These are phyloP conservation scores for Umbelopsis sp. DNA, from an alignment of 371 early-diverging fungal genomes.

Conservation along the genomic window DNA sequence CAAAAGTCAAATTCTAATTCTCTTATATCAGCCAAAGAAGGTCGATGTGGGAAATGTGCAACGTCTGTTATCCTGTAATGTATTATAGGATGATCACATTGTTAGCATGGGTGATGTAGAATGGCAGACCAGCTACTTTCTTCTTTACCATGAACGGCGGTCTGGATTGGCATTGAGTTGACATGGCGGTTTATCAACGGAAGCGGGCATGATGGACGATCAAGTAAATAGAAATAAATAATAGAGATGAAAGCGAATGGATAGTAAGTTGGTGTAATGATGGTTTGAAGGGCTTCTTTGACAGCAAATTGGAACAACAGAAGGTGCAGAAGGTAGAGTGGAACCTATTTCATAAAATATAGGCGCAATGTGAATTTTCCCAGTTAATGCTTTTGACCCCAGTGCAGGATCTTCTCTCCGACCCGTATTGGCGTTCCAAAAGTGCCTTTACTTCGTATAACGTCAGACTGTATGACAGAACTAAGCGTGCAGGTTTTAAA, in stretches of 20 bases:
- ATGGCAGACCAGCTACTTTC: not conserved
- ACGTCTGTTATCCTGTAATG: not conserved
- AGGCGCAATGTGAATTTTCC: too few species aligned
- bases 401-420: too few species aligned
- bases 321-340: not conserved
- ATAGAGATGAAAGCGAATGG: not conserved
- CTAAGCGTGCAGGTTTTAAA: too few species aligned
- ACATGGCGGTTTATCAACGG: not conserved
- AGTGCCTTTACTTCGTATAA: too few species aligned
- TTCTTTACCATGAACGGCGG: conserved; percentile 3
- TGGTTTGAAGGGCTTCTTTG: too few species aligned
- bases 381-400: too few species aligned
- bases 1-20: conserved; percentile 87
- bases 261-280: not conserved
- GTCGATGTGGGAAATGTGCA: conserved; percentile 24
- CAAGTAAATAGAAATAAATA: not conserved
- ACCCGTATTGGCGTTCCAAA: too few species aligned
- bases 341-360: too few species aligned
- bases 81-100: not conserved
- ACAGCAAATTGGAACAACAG: not conserved
- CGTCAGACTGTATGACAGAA: too few species aligned
- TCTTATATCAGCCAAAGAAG: conserved; percentile 50
- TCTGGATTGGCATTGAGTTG: not conserved
- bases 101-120: too few species aligned
- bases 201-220: not conserved